A percentile compares a stretch with the other conserved stretches of the same genome.
These are phyloP conservation scores for Trichosanthes truncata DNA, from an alignment of 306 rosid genomes.

Conservation along the genomic window DNA sequence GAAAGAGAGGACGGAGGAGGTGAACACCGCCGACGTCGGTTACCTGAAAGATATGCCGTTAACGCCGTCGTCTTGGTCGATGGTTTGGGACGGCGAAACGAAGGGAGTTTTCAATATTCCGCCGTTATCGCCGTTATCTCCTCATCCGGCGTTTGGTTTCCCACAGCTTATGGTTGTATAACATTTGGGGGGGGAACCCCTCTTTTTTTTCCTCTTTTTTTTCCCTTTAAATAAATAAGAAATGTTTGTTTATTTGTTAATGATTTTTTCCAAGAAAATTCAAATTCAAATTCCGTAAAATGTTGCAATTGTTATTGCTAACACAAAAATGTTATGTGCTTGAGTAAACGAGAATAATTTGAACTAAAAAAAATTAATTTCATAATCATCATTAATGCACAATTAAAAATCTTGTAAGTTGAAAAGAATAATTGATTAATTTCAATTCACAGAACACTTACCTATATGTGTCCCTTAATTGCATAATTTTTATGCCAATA, in stretches of 20 bases:
- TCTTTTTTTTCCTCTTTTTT: background rate
- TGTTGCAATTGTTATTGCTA: background rate
- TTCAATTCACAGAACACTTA: too few relatives aligned
- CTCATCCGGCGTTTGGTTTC: constrained; percentile 42
- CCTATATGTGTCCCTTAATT: too few relatives aligned
- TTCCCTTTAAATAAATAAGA: background rate
- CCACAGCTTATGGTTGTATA: constrained; percentile 53
- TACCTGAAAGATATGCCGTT: constrained; percentile 37
- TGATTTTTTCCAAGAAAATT: background rate
- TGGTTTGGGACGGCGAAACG: constrained; percentile 50
- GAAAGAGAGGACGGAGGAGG: constrained; percentile 34
- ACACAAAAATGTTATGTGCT: too few relatives aligned
- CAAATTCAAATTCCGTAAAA: background rate
- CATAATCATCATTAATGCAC: too few relatives aligned
- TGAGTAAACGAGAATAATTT: too few relatives aligned
- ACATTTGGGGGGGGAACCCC: background rate
- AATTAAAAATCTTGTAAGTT: too few relatives aligned
- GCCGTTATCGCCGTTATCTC: constrained; percentile 80
- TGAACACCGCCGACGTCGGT: background rate
- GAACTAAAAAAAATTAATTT: too few relatives aligned
- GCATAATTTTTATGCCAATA: too few relatives aligned
- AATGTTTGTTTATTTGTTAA: background rate
- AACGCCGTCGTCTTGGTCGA: constrained; percentile 75
- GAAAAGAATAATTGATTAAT: too few relatives aligned
- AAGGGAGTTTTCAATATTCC: constrained; percentile 53